These are phyloP conservation scores for Lithocarpus polystachyus DNA, from an alignment of 306 rosid species.

Conservation along the genomic window DNA sequence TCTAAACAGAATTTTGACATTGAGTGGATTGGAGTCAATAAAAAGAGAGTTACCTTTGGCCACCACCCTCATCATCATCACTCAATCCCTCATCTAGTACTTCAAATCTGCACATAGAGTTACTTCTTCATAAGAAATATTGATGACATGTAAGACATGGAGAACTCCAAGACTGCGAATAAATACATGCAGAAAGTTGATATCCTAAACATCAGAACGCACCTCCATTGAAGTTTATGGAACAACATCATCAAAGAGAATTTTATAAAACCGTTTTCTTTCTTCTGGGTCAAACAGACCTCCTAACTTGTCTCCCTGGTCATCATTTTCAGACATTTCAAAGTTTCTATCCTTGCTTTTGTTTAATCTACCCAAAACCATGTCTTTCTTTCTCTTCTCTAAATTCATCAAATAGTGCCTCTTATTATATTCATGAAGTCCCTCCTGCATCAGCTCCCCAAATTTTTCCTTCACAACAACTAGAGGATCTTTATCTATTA, in stretches of 20 bases:
- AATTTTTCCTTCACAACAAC: constrained; percentile 72
- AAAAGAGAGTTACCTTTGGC: constrained; percentile 58
- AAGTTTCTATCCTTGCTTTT: constrained; percentile 26
- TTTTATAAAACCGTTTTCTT: constrained; percentile 78
- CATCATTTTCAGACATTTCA: constrained; percentile 35
- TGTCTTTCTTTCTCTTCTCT: constrained; percentile 61
- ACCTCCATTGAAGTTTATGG: constrained; percentile 23
- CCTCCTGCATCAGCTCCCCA: constrained; percentile 92
- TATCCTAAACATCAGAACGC: neutral
- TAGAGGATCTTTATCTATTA: constrained; percentile 71
- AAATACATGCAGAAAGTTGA: neutral
- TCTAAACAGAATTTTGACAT: neutral
- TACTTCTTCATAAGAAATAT: neutral
- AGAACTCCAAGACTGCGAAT: neutral
- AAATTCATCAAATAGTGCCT: constrained; percentile 45
- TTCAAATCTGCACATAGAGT: constrained; percentile 60
- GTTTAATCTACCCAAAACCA: constrained; percentile 42
- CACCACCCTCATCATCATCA: constrained; percentile 85
- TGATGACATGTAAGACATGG: neutral
- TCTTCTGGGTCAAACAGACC: constrained; percentile 84
- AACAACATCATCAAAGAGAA: constrained; percentile 70
- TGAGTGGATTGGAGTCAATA: neutral
- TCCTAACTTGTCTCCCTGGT: constrained; percentile 42
- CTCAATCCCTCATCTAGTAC: constrained; percentile 96
- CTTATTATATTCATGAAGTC: constrained; percentile 82